Base-by-base conservation (phyloP, 2,329 filamentous ascomycete genomes). In the Fusarium brachygibbosum region DNA sequence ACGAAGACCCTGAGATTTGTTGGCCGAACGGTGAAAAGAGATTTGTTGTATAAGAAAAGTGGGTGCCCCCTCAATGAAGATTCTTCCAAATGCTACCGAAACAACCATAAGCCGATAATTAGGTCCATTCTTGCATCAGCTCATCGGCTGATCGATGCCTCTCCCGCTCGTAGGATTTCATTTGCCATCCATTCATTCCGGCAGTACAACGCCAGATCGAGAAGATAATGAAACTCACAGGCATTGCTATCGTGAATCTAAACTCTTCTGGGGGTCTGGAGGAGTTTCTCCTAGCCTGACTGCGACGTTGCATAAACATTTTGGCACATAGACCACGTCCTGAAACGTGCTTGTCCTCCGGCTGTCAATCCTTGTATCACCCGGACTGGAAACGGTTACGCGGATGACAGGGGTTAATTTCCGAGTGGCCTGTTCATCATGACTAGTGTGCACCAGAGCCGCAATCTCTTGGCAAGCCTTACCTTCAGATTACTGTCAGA, bases 381-480 rank as follows among this genome's bases (percentile, higher is more conserved):
- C 31, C 58, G 28, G 19, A 52, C 37, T 38, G 42, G 32, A 37
- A n/a, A 29, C 21, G 19, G 23, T 29, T 44, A 17, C 23, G 35
- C 58, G 35, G 31, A 25, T 40, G 25, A 23, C 58, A 63, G 21
- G 48, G 58, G n/a, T 42, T 7, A 17, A 49, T 23, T 38, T 48
- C 58, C 49, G n/a, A 25, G 35, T 57, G 48, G 38, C 14, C 21
- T 55, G 41, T 54, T 35, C 11, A 23, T 21, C 8, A 6, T 21
- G 23, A 31, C 29, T 40, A 21, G 23, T n/a, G 28, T 17, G 21
- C 3, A 9, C 2, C 17, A 42, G 60, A 63, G 58, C 60, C 60
- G 41, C 59, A 42, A 28, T 21, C n/a, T 58, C 55, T 61, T 61
- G 55, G 58, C 58, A 40, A 19, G 48, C 23, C 32, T 23, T 28